A percentile compares a stretch with the other conserved stretches of the same genome.
Evolutionary conservation across 2,329 filamentous ascomycete genomes (phyloP).

Genomic region (Cladosporium halotolerans): DNA sequence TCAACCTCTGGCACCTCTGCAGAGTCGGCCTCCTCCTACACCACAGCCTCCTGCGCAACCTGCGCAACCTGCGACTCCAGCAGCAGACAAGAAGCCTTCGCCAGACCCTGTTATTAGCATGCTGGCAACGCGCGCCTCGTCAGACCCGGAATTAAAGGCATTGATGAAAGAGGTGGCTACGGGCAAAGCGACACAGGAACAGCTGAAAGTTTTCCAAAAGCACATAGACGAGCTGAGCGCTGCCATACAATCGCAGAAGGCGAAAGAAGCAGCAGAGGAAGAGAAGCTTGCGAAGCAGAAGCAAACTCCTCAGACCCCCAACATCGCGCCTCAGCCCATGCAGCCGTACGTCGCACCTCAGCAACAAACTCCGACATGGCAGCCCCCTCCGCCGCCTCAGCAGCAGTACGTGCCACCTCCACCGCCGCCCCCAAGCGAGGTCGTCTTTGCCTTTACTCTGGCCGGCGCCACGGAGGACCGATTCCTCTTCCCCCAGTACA

Average conservation of each 20-base stretch:
- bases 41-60: slow-evolving; percentile 3
- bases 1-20: slow-evolving; percentile 7
- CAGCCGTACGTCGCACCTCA: slow-evolving; percentile 15
- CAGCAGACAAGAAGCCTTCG: slow-evolving; percentile 24
- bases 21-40: slow-evolving; percentile 8
- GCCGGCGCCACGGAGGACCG: slow-evolving; percentile 61
- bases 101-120: slow-evolving; percentile 75
- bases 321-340: not conserved
- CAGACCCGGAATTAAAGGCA: slow-evolving; percentile 64
- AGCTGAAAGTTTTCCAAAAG: slow-evolving; percentile 68
- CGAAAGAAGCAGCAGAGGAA: slow-evolving; percentile 4
- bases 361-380: slow-evolving; percentile 20
- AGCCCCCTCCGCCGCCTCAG: slow-evolving; percentile 33
- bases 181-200: slow-evolving; percentile 63
- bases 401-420: slow-evolving; percentile 49
- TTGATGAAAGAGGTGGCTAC: slow-evolving; percentile 79
- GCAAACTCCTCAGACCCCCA: not conserved
- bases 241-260: slow-evolving; percentile 6
- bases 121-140: slow-evolving; percentile 67
- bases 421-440: slow-evolving; percentile 17
- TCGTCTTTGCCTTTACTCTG: slow-evolving; percentile 60
- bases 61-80: slow-evolving; percentile 7
- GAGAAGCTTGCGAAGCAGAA: not conserved
- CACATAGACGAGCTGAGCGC: slow-evolving; percentile 70
- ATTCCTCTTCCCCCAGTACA: slow-evolving; percentile 72